A percentile compares a stretch with the other conserved stretches of the same genome.
phyloP scores from a whole-genome alignment of 164 flowering plant genomes.

The Hamamelis virginiana region DNA sequence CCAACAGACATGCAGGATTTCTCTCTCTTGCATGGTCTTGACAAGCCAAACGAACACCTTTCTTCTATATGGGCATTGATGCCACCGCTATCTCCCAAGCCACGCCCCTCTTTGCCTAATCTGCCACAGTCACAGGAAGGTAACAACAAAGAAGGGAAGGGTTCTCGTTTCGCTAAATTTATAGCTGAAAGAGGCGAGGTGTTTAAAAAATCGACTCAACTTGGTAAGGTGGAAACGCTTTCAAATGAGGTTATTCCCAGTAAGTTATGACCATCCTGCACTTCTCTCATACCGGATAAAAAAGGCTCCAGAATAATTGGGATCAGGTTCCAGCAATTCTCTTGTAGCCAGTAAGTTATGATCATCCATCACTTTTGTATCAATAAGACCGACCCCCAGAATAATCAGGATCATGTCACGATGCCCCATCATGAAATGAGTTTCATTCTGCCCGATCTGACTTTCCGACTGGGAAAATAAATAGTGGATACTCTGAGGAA shows the following conservation, averaged over 20 bases:
- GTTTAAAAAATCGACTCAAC: slow-evolving; percentile 21
- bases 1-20: slow-evolving; percentile 60
- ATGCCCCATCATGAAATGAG: neutral
- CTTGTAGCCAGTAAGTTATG: too few species aligned
- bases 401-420: neutral
- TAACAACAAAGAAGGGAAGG: slow-evolving; percentile 42
- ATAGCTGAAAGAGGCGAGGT: slow-evolving; percentile 48
- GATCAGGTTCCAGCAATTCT: neutral
- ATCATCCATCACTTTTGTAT: too few species aligned
- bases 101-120: slow-evolving; percentile 39
- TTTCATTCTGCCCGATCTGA: too few species aligned
- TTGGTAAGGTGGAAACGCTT: slow-evolving; percentile 21
- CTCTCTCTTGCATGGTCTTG: slow-evolving; percentile 54
- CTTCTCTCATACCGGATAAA: neutral
- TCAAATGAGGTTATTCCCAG: slow-evolving; percentile 31
- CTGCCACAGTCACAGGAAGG: slow-evolving; percentile 21
- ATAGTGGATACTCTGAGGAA: too few species aligned
- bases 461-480: too few species aligned
- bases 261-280: slow-evolving; percentile 44
- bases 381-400: neutral
- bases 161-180: slow-evolving; percentile 63
- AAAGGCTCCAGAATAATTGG: neutral
- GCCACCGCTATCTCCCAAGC: slow-evolving; percentile 63
- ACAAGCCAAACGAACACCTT: slow-evolving; percentile 63
- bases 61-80: slow-evolving; percentile 89